Base-by-base conservation (phyloP, 805 yeast species). In the Suhomyces prunicola region DNA sequence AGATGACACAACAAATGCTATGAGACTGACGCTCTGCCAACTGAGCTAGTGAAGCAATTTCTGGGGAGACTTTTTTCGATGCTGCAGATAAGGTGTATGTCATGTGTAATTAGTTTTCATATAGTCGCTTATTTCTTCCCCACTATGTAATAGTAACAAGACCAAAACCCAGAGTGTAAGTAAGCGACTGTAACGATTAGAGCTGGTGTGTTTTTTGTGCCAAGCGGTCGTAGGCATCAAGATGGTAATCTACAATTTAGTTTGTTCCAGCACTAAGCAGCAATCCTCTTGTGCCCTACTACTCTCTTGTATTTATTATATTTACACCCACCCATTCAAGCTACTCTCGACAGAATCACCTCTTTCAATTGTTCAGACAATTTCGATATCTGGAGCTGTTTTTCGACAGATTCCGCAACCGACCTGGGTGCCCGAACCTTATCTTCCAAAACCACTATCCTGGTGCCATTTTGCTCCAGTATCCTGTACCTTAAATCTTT, bases 1-100 rank as follows among this genome's bases (percentile, higher is more conserved):
- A 67, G 71, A 67, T 67, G 42, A 52, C 60, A 52, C 60, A 57
- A 50, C 50, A 31, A 24, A 41, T 46, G 47, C 50, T 54, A 54
- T 54, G 57, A 54, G 57, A 54, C 57, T 54, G 57, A 54, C 57
- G 57, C 57, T 54, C 57, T 54, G 55, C 57, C 57, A 52, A 54
- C 57, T 54, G 57, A 50, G 54, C 54, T 56, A 51, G 57, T 56
- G 60, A 54, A 56, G 60, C 59, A 36, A 15, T 47, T 57, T 42
- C 45, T 52, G 15, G 6, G 2, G 6, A n/a, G n/a, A 6, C 9
- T 12, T n/a, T n/a, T 33, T 33, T 33, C 17, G 17, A 1, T 33
- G 36, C 36, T 6, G 3, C 36, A 6, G 1, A 33, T n/a, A 4
- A 1, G 17, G 17, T 17, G 9, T 1, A 1, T 33, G 6, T 29